Evolutionary conservation across 2,329 filamentous ascomycete species (phyloP).

Genomic region (Calonectria hongkongensis): DNA sequence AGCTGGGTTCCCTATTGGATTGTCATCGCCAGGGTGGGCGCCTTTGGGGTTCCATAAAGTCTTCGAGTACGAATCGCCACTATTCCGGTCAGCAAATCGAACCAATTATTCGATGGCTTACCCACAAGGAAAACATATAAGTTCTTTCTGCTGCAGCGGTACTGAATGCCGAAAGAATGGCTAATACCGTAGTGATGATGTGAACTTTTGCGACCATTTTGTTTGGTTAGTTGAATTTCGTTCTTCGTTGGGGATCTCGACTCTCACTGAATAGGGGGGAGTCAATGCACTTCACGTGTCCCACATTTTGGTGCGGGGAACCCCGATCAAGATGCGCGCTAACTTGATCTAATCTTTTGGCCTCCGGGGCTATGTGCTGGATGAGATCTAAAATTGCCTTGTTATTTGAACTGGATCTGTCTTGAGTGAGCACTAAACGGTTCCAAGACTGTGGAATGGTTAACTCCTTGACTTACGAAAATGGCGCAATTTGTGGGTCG

Average conservation of each 20-base stretch:
- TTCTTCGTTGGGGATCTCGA: background rate
- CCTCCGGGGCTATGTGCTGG: background rate
- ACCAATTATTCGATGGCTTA: background rate
- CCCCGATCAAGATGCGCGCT: background rate
- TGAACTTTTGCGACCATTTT: slow-evolving; percentile 10
- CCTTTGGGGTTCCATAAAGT: slow-evolving; percentile 17
- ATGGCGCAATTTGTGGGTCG: background rate
- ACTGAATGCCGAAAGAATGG: background rate
- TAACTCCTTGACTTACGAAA: background rate
- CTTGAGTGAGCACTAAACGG: background rate
- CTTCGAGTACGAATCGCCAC: slow-evolving; percentile 32
- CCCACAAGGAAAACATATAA: slow-evolving; percentile 32
- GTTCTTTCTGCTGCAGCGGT: background rate
- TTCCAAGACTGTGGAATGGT: background rate
- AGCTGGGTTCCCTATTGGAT: slow-evolving; percentile 17
- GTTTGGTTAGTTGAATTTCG: background rate
- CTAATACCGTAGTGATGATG: slow-evolving; percentile 5
- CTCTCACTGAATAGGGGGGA: background rate
- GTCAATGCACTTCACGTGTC: slow-evolving; percentile 16
- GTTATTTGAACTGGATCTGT: background rate
- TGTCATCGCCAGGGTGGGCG: slow-evolving; percentile 3
- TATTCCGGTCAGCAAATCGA: background rate
- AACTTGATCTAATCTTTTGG: background rate
- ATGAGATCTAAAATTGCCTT: background rate
- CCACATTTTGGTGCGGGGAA: background rate